Evolutionary conservation across 176 grass and related monocot genomes (phyloP).

Genomic region (Thinopyrum elongatum): DNA sequence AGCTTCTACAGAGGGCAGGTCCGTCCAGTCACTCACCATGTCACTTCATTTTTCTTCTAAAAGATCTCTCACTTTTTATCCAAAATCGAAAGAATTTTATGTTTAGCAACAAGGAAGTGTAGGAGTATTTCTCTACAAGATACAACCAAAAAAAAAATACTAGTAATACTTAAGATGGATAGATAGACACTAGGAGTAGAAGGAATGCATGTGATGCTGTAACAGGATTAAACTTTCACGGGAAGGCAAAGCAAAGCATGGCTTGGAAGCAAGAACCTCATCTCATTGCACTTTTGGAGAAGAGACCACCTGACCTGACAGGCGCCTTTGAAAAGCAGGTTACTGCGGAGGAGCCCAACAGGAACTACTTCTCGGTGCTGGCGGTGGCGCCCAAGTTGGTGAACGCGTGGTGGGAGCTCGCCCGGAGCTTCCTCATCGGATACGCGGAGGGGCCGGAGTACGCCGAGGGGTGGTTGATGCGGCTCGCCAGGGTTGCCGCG

Average conservation of each 20-base stretch:
- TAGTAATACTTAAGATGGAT: too few relatives aligned
- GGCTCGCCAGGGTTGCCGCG: slow-evolving; percentile 40
- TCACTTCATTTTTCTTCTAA: not conserved
- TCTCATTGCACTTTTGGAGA: not conserved
- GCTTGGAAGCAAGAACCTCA: slow-evolving; percentile 35
- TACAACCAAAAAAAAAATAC: too few relatives aligned
- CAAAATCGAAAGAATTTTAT: too few relatives aligned
- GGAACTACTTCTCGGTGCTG: slow-evolving; percentile 77
- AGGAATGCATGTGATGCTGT: not conserved
- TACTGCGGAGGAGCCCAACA: slow-evolving; percentile 71
- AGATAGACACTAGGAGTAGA: not conserved
- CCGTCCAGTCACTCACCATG: not conserved
- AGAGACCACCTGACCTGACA: slow-evolving; percentile 28
- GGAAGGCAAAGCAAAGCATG: slow-evolving; percentile 39
- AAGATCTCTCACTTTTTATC: too few relatives aligned
- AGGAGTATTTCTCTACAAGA: too few relatives aligned
- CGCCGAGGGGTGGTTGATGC: slow-evolving; percentile 63
- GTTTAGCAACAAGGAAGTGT: too few relatives aligned
- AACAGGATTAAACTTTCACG: not conserved
- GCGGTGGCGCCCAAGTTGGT: slow-evolving; percentile 43
- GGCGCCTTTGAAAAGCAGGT: slow-evolving; percentile 29
- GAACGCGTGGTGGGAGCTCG: slow-evolving; percentile 66
- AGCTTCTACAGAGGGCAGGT: slow-evolving; percentile 72
- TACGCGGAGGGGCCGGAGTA: slow-evolving; percentile 54
- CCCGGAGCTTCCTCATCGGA: slow-evolving; percentile 75